phyloP scores from a whole-genome alignment of 2,329 filamentous ascomycete genomes.

The Fusarium sp. region DNA sequence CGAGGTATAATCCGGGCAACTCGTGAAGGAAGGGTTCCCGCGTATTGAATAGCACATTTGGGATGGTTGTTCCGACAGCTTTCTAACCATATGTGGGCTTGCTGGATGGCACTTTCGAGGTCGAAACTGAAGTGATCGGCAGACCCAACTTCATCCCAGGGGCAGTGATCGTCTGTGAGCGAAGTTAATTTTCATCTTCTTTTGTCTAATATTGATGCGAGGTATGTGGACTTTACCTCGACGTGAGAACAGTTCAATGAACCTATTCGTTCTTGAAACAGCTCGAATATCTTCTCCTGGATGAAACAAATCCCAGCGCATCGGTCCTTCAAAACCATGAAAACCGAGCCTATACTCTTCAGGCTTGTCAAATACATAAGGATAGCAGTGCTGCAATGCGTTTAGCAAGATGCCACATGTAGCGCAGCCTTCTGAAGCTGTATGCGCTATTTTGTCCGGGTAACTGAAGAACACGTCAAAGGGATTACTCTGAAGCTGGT shows the following conservation, averaged over 20 bases:
- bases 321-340: conserved; percentile 8
- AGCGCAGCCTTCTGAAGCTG: not conserved
- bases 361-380: not conserved
- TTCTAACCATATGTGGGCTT: not conserved
- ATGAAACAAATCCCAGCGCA: conserved; percentile 1
- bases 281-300: not conserved
- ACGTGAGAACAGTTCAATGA: not conserved
- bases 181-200: not conserved
- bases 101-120: not conserved
- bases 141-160: conserved; percentile 3
- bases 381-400: not conserved
- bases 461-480: not conserved
- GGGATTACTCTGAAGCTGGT: not conserved
- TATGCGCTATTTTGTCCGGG: not conserved
- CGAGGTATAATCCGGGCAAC: not conserved
- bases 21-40: not conserved
- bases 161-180: not conserved
- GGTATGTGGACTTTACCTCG: no score
- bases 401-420: not conserved
- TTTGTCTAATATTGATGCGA: no score
- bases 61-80: not conserved
- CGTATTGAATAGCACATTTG: not conserved
- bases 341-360: not conserved
- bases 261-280: not conserved
- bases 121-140: not conserved